Evolutionary conservation across 2,329 filamentous ascomycete genomes (phyloP), one percentile per base, ranked within the genome.

Genomic region (Ceratocystiopsis brevicomis): DNA sequence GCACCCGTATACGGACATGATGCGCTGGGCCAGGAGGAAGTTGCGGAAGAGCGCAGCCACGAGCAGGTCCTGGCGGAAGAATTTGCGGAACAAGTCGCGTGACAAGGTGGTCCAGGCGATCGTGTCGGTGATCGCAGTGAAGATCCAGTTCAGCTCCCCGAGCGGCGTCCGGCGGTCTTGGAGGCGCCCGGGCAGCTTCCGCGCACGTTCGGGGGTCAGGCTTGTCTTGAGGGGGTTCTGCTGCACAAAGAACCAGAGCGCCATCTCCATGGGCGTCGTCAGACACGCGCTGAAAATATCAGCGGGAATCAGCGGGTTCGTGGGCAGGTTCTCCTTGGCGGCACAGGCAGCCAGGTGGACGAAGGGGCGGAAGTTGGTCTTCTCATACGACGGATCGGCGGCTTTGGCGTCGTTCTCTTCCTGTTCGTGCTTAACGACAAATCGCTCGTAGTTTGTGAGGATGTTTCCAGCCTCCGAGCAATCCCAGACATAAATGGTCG

Each of bases 141-240:
- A 96, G 34, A 98, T 98, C 90, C 90, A 98, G 56, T 98, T 98
- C 14, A 98, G 67, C 62, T 98, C 90, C 48, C 90, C 90, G 33
- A 98, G 70, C 10, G 90, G 90, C 41, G 90, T 96, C 55, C 90
- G 73, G 47, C 90, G 74, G 61, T 98, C 90, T 56, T 94, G 88
- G 37, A 96, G 72, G 48, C 86, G 78, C 33, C 90, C 90, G 3
- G 88, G 87, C 16, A 98, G 80, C 54, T 85, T 83, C 59, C 85
- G 81, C 37, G 88, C 87, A 52, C 88, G 75, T 47, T 90, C 83
- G 4, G 88, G 74, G 2, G 75, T 79, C 44, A 94, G 65, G 37
- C 72, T 73, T 3, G 69, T 73, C 52, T 73, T 71, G 30, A 76
- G 61, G 1, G 86, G 86, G 48, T 95, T 95, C 57, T 96, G 87